Base-by-base conservation (phyloP, 257 asterid genomes). In the Solanum lycopersicoides region DNA sequence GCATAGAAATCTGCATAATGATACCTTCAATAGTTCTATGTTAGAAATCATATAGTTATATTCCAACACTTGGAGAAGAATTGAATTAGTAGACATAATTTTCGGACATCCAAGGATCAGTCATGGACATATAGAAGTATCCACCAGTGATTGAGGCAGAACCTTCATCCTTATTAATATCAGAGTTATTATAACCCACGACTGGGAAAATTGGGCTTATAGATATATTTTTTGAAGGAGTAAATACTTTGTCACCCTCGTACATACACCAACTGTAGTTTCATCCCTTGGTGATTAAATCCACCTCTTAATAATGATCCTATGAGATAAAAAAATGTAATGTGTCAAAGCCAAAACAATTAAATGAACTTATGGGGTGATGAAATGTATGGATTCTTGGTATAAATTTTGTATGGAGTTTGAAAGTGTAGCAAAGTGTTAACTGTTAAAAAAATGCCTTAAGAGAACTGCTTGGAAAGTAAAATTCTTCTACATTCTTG, bases 111-210 rank as follows among this genome's bases (percentile, higher is more conserved):
- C 98, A 96, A 68, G 99, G 99, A 93, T 96, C 95, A 1, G 94
- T 89, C 47, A n/a, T 88, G 77, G 97, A 94, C 80, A 98, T 87
- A 72, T 92, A 95, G 72, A 94, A 88, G 91, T 95, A 95, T 89
- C 99, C 98, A 56, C 98, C 98, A 9, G 95, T 93, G 88, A 96
- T 94, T 80, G 99, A 94, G 83, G 98, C 97, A 3, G 99, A 96
- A 42, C 99, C 97, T 87, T 91, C 92, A 3, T 90, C 90, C 65
- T 87, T 82, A 89, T 95, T 92, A 12, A 95, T 94, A 28, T 93
- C 94, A 37, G 97, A 89, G 91, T 95, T 98, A 82, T 93, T 92
- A 84, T 96, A 96, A 85, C 96, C 98, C 98, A 97, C 92, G 21
- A 97, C 95, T 20, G 99, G 99, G 90, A 92, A 93, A 72, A 95